Conservation (phyloP, 2,329 filamentous ascomycete genomes). For the Verticillium tricorpus region DNA sequence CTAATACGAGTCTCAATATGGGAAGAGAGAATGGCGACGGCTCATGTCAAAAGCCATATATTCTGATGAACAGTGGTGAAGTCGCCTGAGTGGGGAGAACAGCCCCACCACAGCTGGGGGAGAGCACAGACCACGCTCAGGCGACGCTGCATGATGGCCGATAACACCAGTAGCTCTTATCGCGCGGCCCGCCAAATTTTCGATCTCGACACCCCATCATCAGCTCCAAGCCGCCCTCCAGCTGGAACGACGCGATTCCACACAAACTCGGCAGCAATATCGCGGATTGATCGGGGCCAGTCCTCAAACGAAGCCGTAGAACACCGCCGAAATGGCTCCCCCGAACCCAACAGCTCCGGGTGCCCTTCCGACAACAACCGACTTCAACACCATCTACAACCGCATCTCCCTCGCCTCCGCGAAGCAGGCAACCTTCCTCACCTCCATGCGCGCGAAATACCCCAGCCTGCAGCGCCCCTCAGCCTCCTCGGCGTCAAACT, state of each 20-base stretch:
- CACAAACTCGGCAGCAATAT: not conserved
- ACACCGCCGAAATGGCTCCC: constrained; percentile 1
- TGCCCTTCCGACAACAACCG: constrained; percentile 26
- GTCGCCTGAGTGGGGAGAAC: no score
- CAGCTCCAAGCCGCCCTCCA: not conserved
- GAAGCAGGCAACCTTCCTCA: constrained; percentile 27
- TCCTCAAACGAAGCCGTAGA: not conserved
- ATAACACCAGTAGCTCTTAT: not conserved
- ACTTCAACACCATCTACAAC: constrained; percentile 35
- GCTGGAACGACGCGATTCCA: no score
- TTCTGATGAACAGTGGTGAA: no score
- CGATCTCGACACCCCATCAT: not conserved
- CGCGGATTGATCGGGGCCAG: not conserved
- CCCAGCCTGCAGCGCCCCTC: constrained; percentile 8
- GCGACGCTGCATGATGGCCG: not conserved
- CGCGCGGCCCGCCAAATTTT: not conserved
- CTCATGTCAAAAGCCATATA: no score
- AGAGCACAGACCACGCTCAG: not conserved
- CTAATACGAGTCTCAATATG: no score
- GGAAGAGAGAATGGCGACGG: no score
- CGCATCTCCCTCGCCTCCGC: constrained; percentile 34
- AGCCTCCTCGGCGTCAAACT: constrained; percentile 4
- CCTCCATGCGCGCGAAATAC: constrained; percentile 16
- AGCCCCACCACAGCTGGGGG: no score
- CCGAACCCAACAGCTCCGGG: not conserved